phyloP scores from a whole-genome alignment of 768 basidiomycete species.

The Collybia mongolica region DNA sequence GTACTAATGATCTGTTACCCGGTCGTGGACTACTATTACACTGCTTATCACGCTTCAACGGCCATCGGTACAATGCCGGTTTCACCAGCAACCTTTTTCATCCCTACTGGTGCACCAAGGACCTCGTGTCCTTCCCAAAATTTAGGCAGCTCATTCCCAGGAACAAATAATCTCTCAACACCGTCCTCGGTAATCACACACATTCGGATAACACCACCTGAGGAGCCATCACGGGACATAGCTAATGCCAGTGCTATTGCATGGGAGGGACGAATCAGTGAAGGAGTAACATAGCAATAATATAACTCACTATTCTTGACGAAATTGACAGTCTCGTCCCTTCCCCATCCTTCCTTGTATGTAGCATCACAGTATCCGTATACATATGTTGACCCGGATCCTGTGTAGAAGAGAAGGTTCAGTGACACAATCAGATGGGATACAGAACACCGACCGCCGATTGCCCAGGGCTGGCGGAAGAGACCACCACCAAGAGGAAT shows the following conservation, averaged over 20 bases:
- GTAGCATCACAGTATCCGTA: slow-evolving; percentile 99
- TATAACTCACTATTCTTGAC: slow-evolving; percentile 86
- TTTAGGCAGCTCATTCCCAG: slow-evolving; percentile 83
- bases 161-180: slow-evolving; percentile 90
- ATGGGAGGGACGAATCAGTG: background rate
- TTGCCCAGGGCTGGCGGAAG: slow-evolving; percentile 98
- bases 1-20: no score
- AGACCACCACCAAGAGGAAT: slow-evolving; percentile 96
- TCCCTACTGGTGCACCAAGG: slow-evolving; percentile 33
- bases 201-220: slow-evolving; percentile 97
- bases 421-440: background rate
- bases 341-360: slow-evolving; percentile 87
- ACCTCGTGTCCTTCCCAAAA: slow-evolving; percentile 90
- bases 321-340: slow-evolving; percentile 89
- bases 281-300: background rate
- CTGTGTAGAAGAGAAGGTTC: slow-evolving; percentile 32
- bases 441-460: slow-evolving; percentile 67
- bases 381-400: slow-evolving; percentile 96
- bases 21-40: no score
- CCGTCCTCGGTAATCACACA: slow-evolving; percentile 92
- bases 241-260: slow-evolving; percentile 83
- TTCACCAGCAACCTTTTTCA: slow-evolving; percentile 29
- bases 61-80: slow-evolving; percentile 45
- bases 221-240: slow-evolving; percentile 97
- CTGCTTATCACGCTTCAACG: slow-evolving; percentile 35